These are phyloP conservation scores for Pseudocercospora crystallina DNA, from an alignment of 2,329 filamentous ascomycete genomes.

Conservation along the genomic window DNA sequence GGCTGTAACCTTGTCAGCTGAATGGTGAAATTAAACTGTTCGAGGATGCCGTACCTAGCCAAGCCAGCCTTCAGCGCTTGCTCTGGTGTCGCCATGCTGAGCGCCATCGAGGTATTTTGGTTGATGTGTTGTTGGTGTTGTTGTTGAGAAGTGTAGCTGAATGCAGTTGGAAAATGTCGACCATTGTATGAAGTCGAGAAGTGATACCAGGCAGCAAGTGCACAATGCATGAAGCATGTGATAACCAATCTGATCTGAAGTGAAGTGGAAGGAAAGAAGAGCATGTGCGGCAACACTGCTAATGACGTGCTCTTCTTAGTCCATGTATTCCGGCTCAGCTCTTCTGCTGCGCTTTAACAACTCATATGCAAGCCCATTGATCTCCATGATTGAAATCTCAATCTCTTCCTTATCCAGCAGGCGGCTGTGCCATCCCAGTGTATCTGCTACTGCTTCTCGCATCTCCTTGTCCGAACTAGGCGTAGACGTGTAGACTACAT, in stretches of 20 bases:
- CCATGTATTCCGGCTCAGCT: conserved; percentile 23
- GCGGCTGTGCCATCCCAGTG: conserved; percentile 25
- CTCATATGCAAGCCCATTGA: conserved; percentile 33
- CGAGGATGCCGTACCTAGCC: no score
- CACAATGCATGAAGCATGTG: no score
- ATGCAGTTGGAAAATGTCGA: no score
- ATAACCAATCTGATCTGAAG: no score
- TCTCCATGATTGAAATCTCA: conserved; percentile 28
- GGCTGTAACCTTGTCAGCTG: no score
- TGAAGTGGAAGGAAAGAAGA: no score
- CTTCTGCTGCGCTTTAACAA: conserved; percentile 26
- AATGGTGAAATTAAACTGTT: no score
- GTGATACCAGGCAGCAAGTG: no score
- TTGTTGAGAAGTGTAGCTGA: no score
- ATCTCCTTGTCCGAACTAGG: conserved; percentile 32
- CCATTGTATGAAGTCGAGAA: no score
- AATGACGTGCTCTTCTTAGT: neutral
- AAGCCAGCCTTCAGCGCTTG: neutral
- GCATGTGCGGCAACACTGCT: neutral
- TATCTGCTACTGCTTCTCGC: conserved; percentile 31
- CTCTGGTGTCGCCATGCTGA: neutral
- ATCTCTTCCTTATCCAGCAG: conserved; percentile 31
- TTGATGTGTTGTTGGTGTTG: no score
- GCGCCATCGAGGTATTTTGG: no score
- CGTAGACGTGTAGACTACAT: conserved; percentile 30